Percentiles rank a stretch among this genome's conserved stretches.
Evolutionary conservation across 75 land plant genomes (phyloP).

Genomic region (Cupressus sempervirens): DNA sequence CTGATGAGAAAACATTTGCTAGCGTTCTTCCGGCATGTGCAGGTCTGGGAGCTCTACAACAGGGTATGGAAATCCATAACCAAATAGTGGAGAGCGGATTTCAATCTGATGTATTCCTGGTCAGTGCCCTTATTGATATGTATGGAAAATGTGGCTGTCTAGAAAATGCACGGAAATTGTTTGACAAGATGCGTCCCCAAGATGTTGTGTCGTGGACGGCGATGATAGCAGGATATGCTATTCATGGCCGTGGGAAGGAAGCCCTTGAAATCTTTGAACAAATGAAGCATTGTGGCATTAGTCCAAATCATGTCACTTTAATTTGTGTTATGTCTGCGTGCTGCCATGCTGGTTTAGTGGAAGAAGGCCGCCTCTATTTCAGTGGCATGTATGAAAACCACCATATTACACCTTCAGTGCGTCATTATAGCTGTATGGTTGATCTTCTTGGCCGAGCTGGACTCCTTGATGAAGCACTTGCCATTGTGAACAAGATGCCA

Average conservation of each 20-base stretch:
- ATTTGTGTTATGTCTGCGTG: slow-evolving; percentile 23
- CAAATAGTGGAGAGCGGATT: slow-evolving; percentile 12
- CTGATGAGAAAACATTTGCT: slow-evolving; percentile 12
- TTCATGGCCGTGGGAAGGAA: slow-evolving; percentile 15
- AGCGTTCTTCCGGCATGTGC: slow-evolving; percentile 16
- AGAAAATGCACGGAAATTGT: slow-evolving; percentile 15
- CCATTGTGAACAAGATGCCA: slow-evolving; percentile 21
- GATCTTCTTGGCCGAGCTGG: slow-evolving; percentile 28
- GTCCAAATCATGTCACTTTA: slow-evolving; percentile 27
- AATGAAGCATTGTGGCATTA: slow-evolving; percentile 10
- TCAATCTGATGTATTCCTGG: slow-evolving; percentile 17
- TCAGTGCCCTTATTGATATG: slow-evolving; percentile 28
- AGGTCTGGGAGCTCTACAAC: slow-evolving; percentile 3
- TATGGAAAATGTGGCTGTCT: slow-evolving; percentile 23
- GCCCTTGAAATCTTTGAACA: slow-evolving; percentile 18
- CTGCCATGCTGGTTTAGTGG: slow-evolving; percentile 15
- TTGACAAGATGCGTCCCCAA: slow-evolving; percentile 15
- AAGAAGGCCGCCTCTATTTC: slow-evolving; percentile 21
- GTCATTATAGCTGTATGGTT: slow-evolving; percentile 27
- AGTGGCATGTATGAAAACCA: slow-evolving; percentile 23
- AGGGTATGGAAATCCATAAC: slow-evolving; percentile 15
- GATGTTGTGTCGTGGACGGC: slow-evolving; percentile 25
- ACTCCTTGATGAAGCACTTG: slow-evolving; percentile 15
- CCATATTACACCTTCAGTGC: slow-evolving; percentile 11
- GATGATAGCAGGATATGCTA: slow-evolving; percentile 22